phyloP scores from a whole-genome alignment of 805 yeast genomes.

The Torulaspora maleeae region DNA sequence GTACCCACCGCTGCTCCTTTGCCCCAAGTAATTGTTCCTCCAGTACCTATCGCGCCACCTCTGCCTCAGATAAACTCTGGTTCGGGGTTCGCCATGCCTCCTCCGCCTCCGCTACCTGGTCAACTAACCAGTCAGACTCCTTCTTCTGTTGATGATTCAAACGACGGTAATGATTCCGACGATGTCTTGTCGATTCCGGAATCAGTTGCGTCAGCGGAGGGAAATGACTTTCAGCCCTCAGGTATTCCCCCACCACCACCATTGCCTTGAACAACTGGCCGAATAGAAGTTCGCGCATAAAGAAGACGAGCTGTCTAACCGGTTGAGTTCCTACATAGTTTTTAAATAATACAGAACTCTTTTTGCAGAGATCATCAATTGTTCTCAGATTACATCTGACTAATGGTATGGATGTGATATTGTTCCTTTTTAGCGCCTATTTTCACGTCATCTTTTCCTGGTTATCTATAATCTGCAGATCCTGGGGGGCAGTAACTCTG shows the following conservation, averaged over 20 bases:
- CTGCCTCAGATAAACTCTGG: conserved; percentile 30
- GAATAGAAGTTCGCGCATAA: background rate
- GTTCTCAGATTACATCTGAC: background rate
- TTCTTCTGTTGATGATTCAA: background rate
- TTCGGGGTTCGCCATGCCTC: conserved; percentile 11
- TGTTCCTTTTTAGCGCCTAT: conserved; percentile 39
- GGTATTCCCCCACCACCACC: conserved; percentile 36
- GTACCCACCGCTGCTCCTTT: conserved; percentile 33
- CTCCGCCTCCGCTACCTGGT: conserved; percentile 14
- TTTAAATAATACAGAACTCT: background rate
- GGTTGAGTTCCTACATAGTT: too few relatives aligned
- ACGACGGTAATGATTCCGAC: conserved; percentile 15
- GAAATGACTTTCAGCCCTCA: conserved; percentile 16
- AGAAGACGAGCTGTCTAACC: too few relatives aligned
- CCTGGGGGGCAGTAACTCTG: conserved; percentile 2
- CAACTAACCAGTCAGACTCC: background rate
- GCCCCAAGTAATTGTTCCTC: conserved; percentile 17
- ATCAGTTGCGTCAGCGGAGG: conserved; percentile 34
- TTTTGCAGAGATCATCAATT: background rate
- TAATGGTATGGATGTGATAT: background rate
- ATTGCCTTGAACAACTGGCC: conserved; percentile 13
- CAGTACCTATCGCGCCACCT: conserved; percentile 44
- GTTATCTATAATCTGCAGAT: conserved; percentile 1
- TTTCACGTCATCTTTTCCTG: conserved; percentile 22
- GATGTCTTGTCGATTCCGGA: conserved; percentile 36